Conservation (phyloP, 257 asterid genomes). For the Solanum pimpinellifolium region DNA sequence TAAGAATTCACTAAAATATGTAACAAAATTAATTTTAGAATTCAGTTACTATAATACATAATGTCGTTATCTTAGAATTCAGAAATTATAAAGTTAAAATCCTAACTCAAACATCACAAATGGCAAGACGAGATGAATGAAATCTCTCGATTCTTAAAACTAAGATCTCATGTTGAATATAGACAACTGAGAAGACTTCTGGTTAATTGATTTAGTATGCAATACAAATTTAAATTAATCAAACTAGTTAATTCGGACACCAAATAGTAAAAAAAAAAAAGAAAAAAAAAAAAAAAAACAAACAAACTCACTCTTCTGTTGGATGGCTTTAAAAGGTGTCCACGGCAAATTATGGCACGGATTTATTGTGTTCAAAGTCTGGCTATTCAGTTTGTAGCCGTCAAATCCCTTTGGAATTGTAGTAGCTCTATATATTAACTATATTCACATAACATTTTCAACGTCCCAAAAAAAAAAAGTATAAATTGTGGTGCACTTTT, state of each 20-base stretch:
- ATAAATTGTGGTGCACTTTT: background rate
- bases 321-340: background rate
- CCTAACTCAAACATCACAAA: background rate
- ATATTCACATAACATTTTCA: background rate
- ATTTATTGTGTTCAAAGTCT: background rate
- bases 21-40: background rate
- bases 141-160: background rate
- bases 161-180: background rate
- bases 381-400: background rate
- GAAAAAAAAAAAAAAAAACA: background rate
- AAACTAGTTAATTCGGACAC: background rate
- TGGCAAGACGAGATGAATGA: background rate
- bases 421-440: background rate
- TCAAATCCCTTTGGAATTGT: background rate
- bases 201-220: background rate
- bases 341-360: background rate
- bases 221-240: background rate
- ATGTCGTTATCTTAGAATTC: background rate
- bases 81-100: background rate
- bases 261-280: background rate
- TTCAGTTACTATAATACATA: background rate
- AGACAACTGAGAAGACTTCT: background rate
- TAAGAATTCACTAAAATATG: background rate
- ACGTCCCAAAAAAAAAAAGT: background rate
- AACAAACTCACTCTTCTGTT: background rate